A percentile compares a stretch with the other conserved stretches of the same genome.
Evolutionary conservation across 1,139 yeast genomes (phyloP).

Genomic region (Blastobotrys apis): DNA sequence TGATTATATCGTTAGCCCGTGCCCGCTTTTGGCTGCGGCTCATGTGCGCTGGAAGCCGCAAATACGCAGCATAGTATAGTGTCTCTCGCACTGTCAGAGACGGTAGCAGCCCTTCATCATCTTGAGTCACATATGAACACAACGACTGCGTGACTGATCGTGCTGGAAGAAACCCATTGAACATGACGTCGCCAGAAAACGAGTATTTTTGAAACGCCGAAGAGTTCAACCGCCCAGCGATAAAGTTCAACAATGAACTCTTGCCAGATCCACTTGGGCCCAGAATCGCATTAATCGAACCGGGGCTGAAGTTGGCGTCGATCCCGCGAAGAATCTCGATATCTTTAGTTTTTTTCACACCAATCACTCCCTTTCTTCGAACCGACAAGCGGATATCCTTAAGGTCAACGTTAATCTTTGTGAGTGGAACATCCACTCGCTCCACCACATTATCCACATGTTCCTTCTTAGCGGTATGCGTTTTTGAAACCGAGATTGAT

Average conservation of each 20-base stretch:
- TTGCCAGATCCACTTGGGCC: constrained; percentile 91
- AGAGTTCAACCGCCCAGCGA: constrained; percentile 56
- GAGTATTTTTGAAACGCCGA: constrained; percentile 38
- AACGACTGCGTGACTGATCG: constrained; percentile 46
- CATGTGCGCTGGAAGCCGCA: constrained; percentile 46
- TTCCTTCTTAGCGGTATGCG: constrained; percentile 17
- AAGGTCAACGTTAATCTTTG: constrained; percentile 21
- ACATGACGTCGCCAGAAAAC: constrained; percentile 41
- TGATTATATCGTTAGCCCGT: constrained; percentile 52
- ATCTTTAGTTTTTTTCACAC: constrained; percentile 11
- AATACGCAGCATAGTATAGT: constrained; percentile 61
- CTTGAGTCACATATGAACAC: constrained; percentile 75
- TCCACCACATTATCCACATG: constrained; percentile 10
- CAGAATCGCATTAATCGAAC: constrained; percentile 74
- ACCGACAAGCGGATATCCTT: constrained; percentile 21
- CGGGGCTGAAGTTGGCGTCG: constrained; percentile 55
- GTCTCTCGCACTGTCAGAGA: constrained; percentile 76
- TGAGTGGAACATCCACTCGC: constrained; percentile 3
- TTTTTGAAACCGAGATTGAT: constrained; percentile 49
- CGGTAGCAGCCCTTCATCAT: constrained; percentile 66
- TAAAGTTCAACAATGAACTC: constrained; percentile 62
- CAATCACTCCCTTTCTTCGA: constrained; percentile 12
- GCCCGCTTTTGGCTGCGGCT: constrained; percentile 30
- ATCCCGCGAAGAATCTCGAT: constrained; percentile 45
- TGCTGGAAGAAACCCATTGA: constrained; percentile 46